These are phyloP conservation scores for Neofusicoccum umdonicola DNA, from an alignment of 2,329 filamentous ascomycete species.

Conservation along the genomic window DNA sequence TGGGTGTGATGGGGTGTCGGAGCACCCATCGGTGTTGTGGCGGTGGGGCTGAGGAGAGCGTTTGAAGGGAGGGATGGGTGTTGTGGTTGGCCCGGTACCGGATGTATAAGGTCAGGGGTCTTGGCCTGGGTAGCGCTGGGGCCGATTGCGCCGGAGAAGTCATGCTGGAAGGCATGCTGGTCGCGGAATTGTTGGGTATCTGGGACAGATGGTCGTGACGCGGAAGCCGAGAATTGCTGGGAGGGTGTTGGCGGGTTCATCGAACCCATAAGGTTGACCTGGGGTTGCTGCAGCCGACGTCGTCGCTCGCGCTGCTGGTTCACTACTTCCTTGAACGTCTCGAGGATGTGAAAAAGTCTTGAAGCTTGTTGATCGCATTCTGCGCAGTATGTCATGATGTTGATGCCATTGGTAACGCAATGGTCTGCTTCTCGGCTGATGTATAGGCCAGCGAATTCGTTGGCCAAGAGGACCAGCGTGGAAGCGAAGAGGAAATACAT, in stretches of 20 bases:
- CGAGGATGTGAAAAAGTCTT: constrained; percentile 38
- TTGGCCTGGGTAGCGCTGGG: not conserved
- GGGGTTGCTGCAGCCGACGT: constrained; percentile 25
- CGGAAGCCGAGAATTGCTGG: constrained; percentile 7
- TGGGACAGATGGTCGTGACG: not conserved
- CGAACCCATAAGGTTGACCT: not conserved
- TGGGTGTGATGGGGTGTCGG: not conserved
- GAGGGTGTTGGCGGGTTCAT: constrained; percentile 20
- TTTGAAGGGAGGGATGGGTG: not conserved
- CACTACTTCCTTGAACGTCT: constrained; percentile 39
- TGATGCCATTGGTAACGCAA: constrained; percentile 38
- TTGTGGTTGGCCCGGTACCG: not conserved
- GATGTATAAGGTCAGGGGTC: not conserved
- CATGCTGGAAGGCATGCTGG: not conserved
- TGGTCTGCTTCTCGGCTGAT: constrained; percentile 33
- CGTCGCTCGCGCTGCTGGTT: constrained; percentile 27
- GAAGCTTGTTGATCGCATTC: constrained; percentile 42
- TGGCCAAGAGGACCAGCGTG: constrained; percentile 39
- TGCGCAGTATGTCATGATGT: constrained; percentile 41
- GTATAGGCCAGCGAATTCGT: constrained; percentile 40
- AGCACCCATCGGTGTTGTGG: constrained; percentile 26
- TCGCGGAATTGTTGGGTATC: not conserved
- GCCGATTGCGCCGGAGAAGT: constrained; percentile 16
- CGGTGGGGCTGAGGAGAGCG: constrained; percentile 21
- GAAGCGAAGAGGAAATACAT: constrained; percentile 45